Conservation (phyloP, 257 asterid species). For the Ilex aquifolium region DNA sequence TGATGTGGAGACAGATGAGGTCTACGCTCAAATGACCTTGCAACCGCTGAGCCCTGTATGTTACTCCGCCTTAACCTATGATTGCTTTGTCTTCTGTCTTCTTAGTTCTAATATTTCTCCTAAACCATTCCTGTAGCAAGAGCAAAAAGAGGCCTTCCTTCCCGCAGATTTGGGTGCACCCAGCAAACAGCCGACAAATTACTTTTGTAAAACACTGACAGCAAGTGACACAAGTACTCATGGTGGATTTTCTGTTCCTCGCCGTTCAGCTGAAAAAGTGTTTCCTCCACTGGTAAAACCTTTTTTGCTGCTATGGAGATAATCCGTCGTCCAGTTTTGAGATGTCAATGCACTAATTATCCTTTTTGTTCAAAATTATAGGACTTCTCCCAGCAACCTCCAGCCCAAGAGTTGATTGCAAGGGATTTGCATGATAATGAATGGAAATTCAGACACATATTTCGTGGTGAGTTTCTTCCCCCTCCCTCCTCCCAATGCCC, state of each 20-base stretch:
- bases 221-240: slow-evolving; percentile 85
- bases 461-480: slow-evolving; percentile 65
- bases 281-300: slow-evolving; percentile 64
- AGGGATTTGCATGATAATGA: slow-evolving; percentile 77
- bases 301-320: neutral
- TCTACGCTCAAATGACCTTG: slow-evolving; percentile 80
- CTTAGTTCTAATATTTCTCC: neutral
- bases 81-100: neutral
- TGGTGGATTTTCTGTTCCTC: slow-evolving; percentile 89
- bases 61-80: slow-evolving; percentile 6
- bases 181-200: slow-evolving; percentile 72
- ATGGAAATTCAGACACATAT: slow-evolving; percentile 90
- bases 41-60: slow-evolving; percentile 72
- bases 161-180: slow-evolving; percentile 66
- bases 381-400: slow-evolving; percentile 80
- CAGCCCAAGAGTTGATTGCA: slow-evolving; percentile 78
- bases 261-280: slow-evolving; percentile 86
- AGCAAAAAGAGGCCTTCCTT: slow-evolving; percentile 70
- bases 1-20: slow-evolving; percentile 74
- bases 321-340: slow-evolving; percentile 3
- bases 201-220: slow-evolving; percentile 77
- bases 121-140: slow-evolving; percentile 43
- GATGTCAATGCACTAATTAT: slow-evolving; percentile 1
- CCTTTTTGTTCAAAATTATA: slow-evolving; percentile 11
- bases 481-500: too few relatives aligned